phyloP scores from a whole-genome alignment of 192 early-diverging fungal species.

The Backusella parvicylindrica region DNA sequence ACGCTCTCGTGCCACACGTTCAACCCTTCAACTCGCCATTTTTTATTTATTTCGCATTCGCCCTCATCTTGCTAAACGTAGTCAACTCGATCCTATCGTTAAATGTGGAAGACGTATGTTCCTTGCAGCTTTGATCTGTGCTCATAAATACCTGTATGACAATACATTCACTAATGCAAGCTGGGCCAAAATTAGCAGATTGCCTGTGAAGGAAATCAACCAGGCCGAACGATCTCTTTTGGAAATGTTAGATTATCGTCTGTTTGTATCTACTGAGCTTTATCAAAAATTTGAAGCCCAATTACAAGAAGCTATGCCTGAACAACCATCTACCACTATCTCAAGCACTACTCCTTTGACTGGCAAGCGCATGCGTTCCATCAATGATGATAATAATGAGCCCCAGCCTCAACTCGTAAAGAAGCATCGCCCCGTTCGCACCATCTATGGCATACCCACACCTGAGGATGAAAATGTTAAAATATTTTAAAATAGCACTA shows the following conservation, averaged over 20 bases:
- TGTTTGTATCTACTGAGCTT: slow-evolving; percentile 49
- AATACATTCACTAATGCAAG: slow-evolving; percentile 81
- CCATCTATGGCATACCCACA: slow-evolving; percentile 3
- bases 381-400: background rate
- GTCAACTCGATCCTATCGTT: slow-evolving; percentile 34
- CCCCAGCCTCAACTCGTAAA: background rate
- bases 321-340: background rate
- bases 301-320: slow-evolving; percentile 8
- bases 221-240: slow-evolving; percentile 80
- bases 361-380: background rate
- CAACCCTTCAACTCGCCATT: slow-evolving; percentile 60
- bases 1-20: slow-evolving; percentile 55
- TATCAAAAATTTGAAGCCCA: slow-evolving; percentile 15
- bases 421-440: background rate
- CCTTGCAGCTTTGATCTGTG: slow-evolving; percentile 79
- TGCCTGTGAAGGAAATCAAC: slow-evolving; percentile 77
- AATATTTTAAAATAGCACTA: background rate
- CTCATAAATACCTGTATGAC: slow-evolving; percentile 89
- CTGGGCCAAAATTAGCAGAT: slow-evolving; percentile 87
- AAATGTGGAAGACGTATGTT: slow-evolving; percentile 81
- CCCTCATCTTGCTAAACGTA: slow-evolving; percentile 13
- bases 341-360: background rate
- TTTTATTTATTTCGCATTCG: slow-evolving; percentile 46
- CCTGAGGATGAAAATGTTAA: slow-evolving; percentile 13
- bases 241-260: slow-evolving; percentile 74